Evolutionary conservation across 345 rosid genomes (phyloP).

Genomic region (Populus tremula): DNA sequence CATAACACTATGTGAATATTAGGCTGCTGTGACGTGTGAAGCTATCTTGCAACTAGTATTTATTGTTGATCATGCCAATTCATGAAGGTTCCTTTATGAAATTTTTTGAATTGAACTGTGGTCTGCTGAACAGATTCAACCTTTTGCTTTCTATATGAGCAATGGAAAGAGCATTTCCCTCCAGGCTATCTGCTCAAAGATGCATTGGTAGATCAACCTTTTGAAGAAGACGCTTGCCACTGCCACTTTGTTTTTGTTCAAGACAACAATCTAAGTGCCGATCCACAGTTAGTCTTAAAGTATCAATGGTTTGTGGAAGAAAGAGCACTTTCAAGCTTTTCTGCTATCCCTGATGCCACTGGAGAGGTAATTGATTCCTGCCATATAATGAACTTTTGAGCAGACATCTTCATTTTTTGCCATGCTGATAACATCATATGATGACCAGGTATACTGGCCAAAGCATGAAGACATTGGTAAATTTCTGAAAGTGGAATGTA

Average conservation of each 20-base stretch:
- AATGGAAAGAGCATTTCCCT: slow-evolving; percentile 79
- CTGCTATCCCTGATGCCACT: slow-evolving; percentile 68
- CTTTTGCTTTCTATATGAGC: slow-evolving; percentile 69
- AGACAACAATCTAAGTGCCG: slow-evolving; percentile 49
- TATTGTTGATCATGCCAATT: neutral
- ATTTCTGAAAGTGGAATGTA: slow-evolving; percentile 79
- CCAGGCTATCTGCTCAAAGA: slow-evolving; percentile 71
- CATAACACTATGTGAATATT: neutral
- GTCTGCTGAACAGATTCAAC: slow-evolving; percentile 63
- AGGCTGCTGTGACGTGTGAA: neutral
- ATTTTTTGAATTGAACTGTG: slow-evolving; percentile 4
- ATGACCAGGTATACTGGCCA: slow-evolving; percentile 83
- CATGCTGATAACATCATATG: slow-evolving; percentile 10
- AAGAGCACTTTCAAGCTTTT: slow-evolving; percentile 66
- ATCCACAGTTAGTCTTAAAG: slow-evolving; percentile 54
- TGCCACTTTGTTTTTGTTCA: slow-evolving; percentile 70
- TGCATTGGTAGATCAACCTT: slow-evolving; percentile 80
- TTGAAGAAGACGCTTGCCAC: slow-evolving; percentile 82
- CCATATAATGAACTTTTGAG: neutral
- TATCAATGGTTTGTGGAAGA: slow-evolving; percentile 88
- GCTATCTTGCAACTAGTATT: neutral
- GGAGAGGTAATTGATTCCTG: slow-evolving; percentile 55
- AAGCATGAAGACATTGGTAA: slow-evolving; percentile 75
- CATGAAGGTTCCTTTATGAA: neutral
- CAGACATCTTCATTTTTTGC: neutral